Evolutionary conservation across 371 early-diverging fungal species (phyloP).

Genomic region (Phascolomyces articulosus): DNA sequence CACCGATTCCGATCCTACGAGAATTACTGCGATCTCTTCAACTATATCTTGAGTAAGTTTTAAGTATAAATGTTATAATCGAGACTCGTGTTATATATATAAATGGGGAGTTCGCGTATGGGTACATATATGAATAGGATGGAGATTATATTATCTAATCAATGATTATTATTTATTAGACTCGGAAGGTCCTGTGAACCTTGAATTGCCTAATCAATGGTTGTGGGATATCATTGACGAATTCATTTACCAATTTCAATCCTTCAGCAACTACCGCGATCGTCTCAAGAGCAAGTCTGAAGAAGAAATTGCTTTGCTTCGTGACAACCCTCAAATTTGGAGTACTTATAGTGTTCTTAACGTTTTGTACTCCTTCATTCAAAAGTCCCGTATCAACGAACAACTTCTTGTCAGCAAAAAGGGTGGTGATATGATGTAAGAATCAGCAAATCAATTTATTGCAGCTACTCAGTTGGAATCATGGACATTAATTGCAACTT

Average conservation of each 20-base stretch:
- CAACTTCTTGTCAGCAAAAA: slow-evolving; percentile 87
- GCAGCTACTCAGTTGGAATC: too few relatives aligned
- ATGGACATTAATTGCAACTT: too few relatives aligned
- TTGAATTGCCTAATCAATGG: slow-evolving; percentile 98
- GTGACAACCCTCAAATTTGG: slow-evolving; percentile 91
- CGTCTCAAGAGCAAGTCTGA: slow-evolving; percentile 81
- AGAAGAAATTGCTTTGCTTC: slow-evolving; percentile 80
- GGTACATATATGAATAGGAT: too few relatives aligned
- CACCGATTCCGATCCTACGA: slow-evolving; percentile 91
- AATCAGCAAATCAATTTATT: too few relatives aligned
- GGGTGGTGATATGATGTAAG: slow-evolving; percentile 83
- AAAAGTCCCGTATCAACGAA: slow-evolving; percentile 92
- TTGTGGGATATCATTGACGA: slow-evolving; percentile 98
- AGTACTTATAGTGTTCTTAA: slow-evolving; percentile 94
- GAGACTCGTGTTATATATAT: too few relatives aligned
- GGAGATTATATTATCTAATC: slow-evolving; percentile 10
- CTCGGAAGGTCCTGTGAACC: slow-evolving; percentile 78
- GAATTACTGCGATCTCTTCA: slow-evolving; percentile 96
- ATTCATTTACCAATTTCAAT: slow-evolving; percentile 98
- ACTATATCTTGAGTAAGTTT: slow-evolving; percentile 86
- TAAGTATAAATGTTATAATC: too few relatives aligned
- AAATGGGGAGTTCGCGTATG: too few relatives aligned
- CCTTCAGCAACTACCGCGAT: slow-evolving; percentile 92
- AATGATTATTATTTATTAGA: slow-evolving; percentile 37
- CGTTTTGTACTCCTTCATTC: slow-evolving; percentile 91